A percentile compares a stretch with the other conserved stretches of the same genome.
These are phyloP conservation scores for Dalechampia spathulata DNA, from an alignment of 441 rosid species.

Conservation along the genomic window DNA sequence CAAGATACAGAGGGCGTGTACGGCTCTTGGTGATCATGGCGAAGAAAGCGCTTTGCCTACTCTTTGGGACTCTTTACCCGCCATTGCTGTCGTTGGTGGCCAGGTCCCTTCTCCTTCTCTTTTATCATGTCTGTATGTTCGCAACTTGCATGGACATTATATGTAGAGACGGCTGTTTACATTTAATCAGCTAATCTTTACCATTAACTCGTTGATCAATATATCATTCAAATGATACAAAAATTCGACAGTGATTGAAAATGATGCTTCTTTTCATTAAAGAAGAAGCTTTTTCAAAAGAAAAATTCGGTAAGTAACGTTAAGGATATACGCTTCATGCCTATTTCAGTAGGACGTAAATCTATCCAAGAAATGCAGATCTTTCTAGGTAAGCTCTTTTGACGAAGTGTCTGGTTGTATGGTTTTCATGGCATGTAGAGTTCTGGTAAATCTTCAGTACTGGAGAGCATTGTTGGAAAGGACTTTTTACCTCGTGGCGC, in stretches of 20 bases:
- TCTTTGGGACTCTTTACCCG: slow-evolving; percentile 91
- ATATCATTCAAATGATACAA: too few species aligned
- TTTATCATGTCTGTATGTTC: neutral
- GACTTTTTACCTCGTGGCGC: slow-evolving; percentile 97
- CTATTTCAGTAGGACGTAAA: too few species aligned
- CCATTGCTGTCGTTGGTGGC: slow-evolving; percentile 97
- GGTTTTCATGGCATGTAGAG: slow-evolving; percentile 38
- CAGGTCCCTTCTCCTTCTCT: slow-evolving; percentile 40
- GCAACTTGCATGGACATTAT: neutral
- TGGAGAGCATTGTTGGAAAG: slow-evolving; percentile 91
- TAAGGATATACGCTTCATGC: too few species aligned
- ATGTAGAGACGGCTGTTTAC: neutral
- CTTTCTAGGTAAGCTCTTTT: too few species aligned
- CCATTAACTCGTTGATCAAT: too few species aligned
- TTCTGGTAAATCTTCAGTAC: slow-evolving; percentile 93
- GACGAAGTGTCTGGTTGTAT: too few species aligned
- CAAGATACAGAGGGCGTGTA: slow-evolving; percentile 86
- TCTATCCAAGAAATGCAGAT: too few species aligned
- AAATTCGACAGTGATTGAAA: too few species aligned
- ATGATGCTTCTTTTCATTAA: too few species aligned
- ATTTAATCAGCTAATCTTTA: too few species aligned
- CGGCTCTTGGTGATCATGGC: slow-evolving; percentile 93
- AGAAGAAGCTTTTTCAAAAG: too few species aligned
- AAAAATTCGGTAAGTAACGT: too few species aligned
- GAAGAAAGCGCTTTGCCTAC: slow-evolving; percentile 92